A percentile compares a stretch with the other conserved stretches of the same genome.
Evolutionary conservation across 2,329 filamentous ascomycete species (phyloP).

Genomic region (Penicillium brevicompactum): DNA sequence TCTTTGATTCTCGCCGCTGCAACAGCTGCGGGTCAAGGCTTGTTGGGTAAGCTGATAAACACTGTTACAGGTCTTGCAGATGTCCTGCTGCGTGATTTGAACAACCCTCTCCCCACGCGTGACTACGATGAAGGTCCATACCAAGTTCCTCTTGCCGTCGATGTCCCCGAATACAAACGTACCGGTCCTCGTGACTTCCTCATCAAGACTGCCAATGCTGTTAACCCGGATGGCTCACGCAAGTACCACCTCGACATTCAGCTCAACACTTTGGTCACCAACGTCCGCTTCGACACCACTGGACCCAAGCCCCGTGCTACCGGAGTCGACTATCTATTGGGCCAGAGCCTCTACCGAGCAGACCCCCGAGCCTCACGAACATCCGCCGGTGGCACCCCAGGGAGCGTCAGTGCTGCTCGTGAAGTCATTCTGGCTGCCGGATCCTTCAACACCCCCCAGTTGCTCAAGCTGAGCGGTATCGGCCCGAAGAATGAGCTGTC

Average conservation of each 20-base stretch:
- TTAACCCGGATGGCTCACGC: conserved; percentile 53
- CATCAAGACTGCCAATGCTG: conserved; percentile 52
- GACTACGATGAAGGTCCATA: conserved; percentile 55
- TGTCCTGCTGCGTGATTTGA: conserved; percentile 54
- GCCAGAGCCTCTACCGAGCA: conserved; percentile 49
- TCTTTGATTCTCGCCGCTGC: conserved; percentile 55
- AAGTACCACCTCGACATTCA: conserved; percentile 59
- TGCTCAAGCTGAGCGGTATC: conserved; percentile 64
- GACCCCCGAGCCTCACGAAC: conserved; percentile 39
- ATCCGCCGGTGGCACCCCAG: conserved; percentile 34
- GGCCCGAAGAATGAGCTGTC: conserved; percentile 56
- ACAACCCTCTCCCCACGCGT: conserved; percentile 47
- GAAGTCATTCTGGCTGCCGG: conserved; percentile 53
- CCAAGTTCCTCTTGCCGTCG: conserved; percentile 61
- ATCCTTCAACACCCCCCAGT: conserved; percentile 64
- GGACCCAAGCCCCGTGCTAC: conserved; percentile 43
- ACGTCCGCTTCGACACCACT: conserved; percentile 45
- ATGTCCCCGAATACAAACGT: conserved; percentile 51
- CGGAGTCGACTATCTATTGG: conserved; percentile 52
- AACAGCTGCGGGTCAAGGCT: conserved; percentile 51
- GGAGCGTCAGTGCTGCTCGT: conserved; percentile 41
- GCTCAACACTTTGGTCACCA: conserved; percentile 50
- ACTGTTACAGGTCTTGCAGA: conserved; percentile 49
- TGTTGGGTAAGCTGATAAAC: conserved; percentile 42
- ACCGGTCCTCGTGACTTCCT: conserved; percentile 61